Percentiles rank a stretch among this genome's conserved stretches.
phyloP scores from a whole-genome alignment of 495 filamentous ascomycete species.

The Neurospora sp. region DNA sequence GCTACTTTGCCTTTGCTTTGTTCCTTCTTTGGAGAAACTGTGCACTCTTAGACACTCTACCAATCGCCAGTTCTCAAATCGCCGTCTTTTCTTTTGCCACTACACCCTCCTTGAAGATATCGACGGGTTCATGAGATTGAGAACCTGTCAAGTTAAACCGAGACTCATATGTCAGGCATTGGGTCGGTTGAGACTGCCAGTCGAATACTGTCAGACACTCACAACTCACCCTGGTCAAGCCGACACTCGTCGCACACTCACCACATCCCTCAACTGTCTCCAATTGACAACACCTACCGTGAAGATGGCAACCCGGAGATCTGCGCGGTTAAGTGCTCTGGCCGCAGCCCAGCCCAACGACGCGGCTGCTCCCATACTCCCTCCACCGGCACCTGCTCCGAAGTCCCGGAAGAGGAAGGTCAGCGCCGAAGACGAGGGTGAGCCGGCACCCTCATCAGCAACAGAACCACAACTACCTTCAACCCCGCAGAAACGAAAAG shows the following conservation, averaged over 20 bases:
- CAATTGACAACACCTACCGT: neutral
- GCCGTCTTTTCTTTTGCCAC: neutral
- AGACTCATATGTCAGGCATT: neutral
- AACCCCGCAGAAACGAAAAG: constrained; percentile 26
- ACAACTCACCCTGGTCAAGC: neutral
- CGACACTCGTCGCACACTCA: neutral
- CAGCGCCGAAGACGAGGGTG: neutral
- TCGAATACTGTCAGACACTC: neutral
- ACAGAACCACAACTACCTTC: constrained; percentile 13
- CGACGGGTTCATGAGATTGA: neutral
- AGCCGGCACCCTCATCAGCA: constrained; percentile 1
- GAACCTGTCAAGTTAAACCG: neutral
- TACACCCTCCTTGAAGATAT: neutral
- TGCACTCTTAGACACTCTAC: neutral
- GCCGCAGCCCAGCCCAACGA: constrained; percentile 12
- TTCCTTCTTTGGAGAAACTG: neutral
- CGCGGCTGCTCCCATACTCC: constrained; percentile 4
- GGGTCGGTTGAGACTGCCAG: neutral
- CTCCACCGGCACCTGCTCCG: constrained; percentile 9
- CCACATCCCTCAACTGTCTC: neutral
- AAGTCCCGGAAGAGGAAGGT: constrained; percentile 30
- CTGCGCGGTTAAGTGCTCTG: constrained; percentile 44
- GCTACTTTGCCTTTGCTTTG: neutral
- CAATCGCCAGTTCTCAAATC: neutral
- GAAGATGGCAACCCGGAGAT: constrained; percentile 48